Conservation (phyloP, 2,329 filamentous ascomycete species). For the Ascochyta pisi region DNA sequence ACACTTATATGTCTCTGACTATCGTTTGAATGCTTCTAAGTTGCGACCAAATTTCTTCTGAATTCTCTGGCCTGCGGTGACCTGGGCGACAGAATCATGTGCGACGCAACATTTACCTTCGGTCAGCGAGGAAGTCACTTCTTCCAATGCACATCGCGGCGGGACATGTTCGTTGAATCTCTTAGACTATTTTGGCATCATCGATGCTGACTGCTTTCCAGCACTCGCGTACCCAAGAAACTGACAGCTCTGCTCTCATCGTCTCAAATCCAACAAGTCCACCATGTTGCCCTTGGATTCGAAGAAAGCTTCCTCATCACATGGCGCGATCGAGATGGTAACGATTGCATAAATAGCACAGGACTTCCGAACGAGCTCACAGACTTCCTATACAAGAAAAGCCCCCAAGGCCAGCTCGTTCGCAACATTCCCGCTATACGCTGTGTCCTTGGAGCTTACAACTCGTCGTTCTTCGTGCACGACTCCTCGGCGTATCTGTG, state of each 20-base stretch:
- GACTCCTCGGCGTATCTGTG: slow-evolving; percentile 39
- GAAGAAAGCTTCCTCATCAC: slow-evolving; percentile 44
- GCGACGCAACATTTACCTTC: slow-evolving; percentile 43
- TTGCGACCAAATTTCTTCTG: background rate
- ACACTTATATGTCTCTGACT: background rate
- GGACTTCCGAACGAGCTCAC: slow-evolving; percentile 36
- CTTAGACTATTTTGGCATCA: background rate
- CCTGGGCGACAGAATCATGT: slow-evolving; percentile 26
- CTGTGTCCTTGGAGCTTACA: slow-evolving; percentile 43
- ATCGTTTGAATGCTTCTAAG: background rate
- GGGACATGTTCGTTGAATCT: slow-evolving; percentile 32
- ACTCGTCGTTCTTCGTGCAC: slow-evolving; percentile 42
- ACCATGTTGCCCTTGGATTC: slow-evolving; percentile 44
- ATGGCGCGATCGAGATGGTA: slow-evolving; percentile 36
- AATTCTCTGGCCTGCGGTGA: background rate
- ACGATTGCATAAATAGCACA: slow-evolving; percentile 35
- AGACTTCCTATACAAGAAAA: slow-evolving; percentile 34
- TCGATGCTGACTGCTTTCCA: slow-evolving; percentile 9
- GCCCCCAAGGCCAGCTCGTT: slow-evolving; percentile 10
- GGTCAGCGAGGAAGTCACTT: slow-evolving; percentile 46
- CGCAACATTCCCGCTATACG: slow-evolving; percentile 38
- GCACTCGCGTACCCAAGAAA: slow-evolving; percentile 38
- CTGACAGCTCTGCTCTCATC: slow-evolving; percentile 34
- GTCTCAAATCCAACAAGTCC: slow-evolving; percentile 29
- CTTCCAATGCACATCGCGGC: slow-evolving; percentile 40